These are phyloP conservation scores for Areca catechu DNA, from an alignment of 176 grass and related monocot genomes.

Conservation along the genomic window DNA sequence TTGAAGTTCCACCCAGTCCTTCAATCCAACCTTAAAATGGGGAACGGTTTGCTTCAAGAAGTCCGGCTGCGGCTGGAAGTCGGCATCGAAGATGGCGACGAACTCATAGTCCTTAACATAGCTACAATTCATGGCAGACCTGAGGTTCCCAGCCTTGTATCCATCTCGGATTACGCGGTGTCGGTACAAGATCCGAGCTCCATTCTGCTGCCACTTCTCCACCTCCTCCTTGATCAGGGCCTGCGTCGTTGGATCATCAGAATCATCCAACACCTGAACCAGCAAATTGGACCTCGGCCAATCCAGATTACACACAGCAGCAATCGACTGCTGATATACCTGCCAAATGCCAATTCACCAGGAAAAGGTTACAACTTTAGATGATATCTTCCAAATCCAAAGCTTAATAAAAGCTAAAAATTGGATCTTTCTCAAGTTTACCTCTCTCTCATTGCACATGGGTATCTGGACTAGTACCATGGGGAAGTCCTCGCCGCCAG, in stretches of 20 bases:
- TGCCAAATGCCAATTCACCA: conserved; percentile 24
- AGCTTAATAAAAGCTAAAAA: no score
- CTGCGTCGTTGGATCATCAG: conserved; percentile 69
- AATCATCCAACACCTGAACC: conserved; percentile 95
- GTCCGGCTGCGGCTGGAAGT: conserved; percentile 88
- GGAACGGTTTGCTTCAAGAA: conserved; percentile 80
- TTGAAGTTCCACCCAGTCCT: no score
- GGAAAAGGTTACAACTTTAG: conserved; percentile 10
- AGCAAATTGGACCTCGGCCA: conserved; percentile 92
- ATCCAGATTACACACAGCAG: conserved; percentile 89
- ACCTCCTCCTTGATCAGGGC: conserved; percentile 82
- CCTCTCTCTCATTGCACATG: conserved; percentile 99
- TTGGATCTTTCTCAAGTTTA: conserved; percentile 15
- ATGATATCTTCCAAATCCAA: no score
- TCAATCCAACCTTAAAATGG: conserved; percentile 77
- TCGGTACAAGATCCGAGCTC: conserved; percentile 72
- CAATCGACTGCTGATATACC: conserved; percentile 99
- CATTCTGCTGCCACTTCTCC: conserved; percentile 87
- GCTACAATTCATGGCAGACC: conserved; percentile 87
- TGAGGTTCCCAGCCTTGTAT: conserved; percentile 98
- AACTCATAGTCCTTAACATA: conserved; percentile 96
- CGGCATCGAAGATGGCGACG: conserved; percentile 93
- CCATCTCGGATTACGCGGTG: conserved; percentile 80
- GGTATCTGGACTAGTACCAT: conserved; percentile 98
- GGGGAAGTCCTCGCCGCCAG: conserved; percentile 52